Evolutionary conservation across 1,284 basidiomycete genomes (phyloP).

Genomic region (Boletus calvinii): DNA sequence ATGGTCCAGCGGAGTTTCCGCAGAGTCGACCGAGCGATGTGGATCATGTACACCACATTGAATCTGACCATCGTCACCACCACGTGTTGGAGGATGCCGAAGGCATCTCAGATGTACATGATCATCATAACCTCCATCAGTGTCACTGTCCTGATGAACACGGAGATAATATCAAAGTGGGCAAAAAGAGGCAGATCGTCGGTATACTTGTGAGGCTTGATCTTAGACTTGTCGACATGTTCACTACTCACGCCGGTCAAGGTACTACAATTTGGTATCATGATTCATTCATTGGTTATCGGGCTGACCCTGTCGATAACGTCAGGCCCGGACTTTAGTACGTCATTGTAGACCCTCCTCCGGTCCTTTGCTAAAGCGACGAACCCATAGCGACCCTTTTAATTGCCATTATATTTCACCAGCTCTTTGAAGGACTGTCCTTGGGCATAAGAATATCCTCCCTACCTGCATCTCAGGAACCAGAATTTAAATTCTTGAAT

Average conservation of each 20-base stretch:
- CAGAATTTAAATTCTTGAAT: constrained; percentile 20
- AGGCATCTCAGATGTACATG: not conserved
- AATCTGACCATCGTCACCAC: constrained; percentile 13
- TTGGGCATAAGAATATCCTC: constrained; percentile 74
- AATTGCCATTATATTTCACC: constrained; percentile 74
- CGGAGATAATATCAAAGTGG: constrained; percentile 37
- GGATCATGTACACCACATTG: constrained; percentile 5
- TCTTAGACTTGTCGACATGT: not conserved
- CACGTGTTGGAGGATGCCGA: constrained; percentile 7
- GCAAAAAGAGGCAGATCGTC: constrained; percentile 57
- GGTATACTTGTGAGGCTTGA: constrained; percentile 54
- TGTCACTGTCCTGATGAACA: constrained; percentile 1
- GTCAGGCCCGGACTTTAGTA: constrained; percentile 67
- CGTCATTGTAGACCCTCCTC: constrained; percentile 27
- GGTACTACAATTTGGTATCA: constrained; percentile 76
- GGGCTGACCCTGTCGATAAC: constrained; percentile 70
- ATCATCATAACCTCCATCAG: constrained; percentile 9
- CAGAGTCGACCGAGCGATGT: not conserved
- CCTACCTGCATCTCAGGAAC: constrained; percentile 44
- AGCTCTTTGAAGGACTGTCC: constrained; percentile 77
- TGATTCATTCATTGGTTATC: constrained; percentile 81
- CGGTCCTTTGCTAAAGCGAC: constrained; percentile 1
- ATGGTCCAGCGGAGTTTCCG: constrained; percentile 18
- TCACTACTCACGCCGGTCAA: constrained; percentile 27
- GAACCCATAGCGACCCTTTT: constrained; percentile 57